Conservation (phyloP, 2,329 filamentous ascomycete genomes). For the Xylaria sp. region DNA sequence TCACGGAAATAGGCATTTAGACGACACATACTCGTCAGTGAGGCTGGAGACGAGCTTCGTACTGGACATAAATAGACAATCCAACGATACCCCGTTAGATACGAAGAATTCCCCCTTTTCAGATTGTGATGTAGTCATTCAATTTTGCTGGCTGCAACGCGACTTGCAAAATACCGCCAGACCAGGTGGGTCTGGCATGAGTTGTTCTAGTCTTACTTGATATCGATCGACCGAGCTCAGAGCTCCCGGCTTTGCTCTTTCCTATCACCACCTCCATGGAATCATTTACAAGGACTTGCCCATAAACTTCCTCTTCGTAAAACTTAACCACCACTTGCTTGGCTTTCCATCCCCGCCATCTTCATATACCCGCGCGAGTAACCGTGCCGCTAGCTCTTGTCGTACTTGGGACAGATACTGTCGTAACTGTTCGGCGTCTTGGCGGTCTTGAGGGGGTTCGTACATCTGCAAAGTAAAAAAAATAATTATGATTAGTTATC, state of each 20-base stretch:
- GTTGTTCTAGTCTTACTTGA: constrained; percentile 16
- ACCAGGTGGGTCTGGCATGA: not conserved
- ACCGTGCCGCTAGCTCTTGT: constrained; percentile 85
- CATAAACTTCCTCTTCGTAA: constrained; percentile 99
- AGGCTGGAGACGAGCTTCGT: not conserved
- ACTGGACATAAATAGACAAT: constrained; percentile 6
- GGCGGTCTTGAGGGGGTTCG: constrained; percentile 85
- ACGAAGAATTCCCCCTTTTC: constrained; percentile 1
- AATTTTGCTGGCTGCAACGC: not conserved
- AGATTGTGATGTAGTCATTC: constrained; percentile 16
- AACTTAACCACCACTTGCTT: constrained; percentile 97
- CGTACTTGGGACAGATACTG: constrained; percentile 93
- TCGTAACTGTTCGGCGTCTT: constrained; percentile 87
- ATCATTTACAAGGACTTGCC: constrained; percentile 79
- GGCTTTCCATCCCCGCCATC: constrained; percentile 77
- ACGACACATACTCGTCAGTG: not conserved
- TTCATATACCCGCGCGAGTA: constrained; percentile 88
- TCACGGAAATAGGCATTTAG: not conserved
- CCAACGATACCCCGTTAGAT: constrained; percentile 30
- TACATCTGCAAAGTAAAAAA: constrained; percentile 73
- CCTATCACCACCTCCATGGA: no score
- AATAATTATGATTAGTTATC: not conserved
- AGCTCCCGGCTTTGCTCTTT: not conserved
- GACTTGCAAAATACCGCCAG: not conserved
- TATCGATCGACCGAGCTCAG: constrained; percentile 13